Evolutionary conservation across 2,329 filamentous ascomycete genomes (phyloP), one percentile per base, ranked within the genome.

Genomic region (Pseudogymnoascus sp.): DNA sequence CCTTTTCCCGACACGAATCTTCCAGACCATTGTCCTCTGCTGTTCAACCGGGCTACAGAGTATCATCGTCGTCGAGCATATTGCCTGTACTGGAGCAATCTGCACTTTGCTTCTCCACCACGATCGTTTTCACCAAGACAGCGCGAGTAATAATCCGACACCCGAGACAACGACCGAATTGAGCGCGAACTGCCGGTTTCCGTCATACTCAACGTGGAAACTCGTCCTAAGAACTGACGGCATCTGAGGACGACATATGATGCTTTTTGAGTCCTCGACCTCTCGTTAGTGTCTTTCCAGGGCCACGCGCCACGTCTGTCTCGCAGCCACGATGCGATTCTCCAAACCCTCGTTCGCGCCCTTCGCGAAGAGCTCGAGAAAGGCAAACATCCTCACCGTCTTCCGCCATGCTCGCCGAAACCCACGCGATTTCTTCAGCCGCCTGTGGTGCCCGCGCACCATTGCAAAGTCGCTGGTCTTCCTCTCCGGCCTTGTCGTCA

Each of bases 51-150:
- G 29, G 50, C 50, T 56, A 14, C 11, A 33, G 50, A 56, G 50
- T 56, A 56, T 56, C 50, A 33, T 35, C 50, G 29, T 21, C 50
- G 50, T 33, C 50, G 50, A 56, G n/a, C 16, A 35, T 33, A 56
- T 56, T 56, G 29, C 29, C 26, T 56, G 29, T n/a, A 33, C 29
- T 33, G 29, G 47, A 56, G 50, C 4, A 33, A 19, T 56, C 16
- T 33, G 50, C 50, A 56, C 19, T 16, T 31, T 56, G 50, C 5
- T 21, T 56, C 50, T 21, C 29, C 50, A 13, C 50, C 50, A 56
- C 50, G 50, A 56, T 56, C 50, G 50, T 56, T 56, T 56, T 56
- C 50, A 56, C 16, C 50, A n/a, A 56, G 50, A 56, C 50, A 56
- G 10, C 50, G 29, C 50, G 24, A 56, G 50, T 6, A 56, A 33